phyloP scores from a whole-genome alignment of 192 early-diverging fungal genomes.

The Phlyctochytrium arcticum region DNA sequence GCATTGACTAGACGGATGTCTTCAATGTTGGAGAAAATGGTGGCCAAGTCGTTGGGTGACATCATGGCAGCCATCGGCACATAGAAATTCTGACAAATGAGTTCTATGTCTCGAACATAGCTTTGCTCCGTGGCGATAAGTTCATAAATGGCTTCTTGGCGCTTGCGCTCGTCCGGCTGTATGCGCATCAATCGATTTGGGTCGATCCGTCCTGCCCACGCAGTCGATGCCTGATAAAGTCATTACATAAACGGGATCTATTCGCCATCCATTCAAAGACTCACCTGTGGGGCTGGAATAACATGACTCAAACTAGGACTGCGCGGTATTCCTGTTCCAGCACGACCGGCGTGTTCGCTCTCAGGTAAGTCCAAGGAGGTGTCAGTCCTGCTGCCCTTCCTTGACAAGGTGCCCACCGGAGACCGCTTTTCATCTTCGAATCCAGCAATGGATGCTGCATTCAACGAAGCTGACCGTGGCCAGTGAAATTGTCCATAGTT shows the following conservation, averaged over 20 bases:
- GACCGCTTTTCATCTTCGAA: too few species aligned
- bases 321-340: neutral
- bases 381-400: too few species aligned
- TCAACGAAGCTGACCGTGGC: conserved; percentile 12
- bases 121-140: conserved; percentile 71
- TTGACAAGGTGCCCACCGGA: too few species aligned
- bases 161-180: conserved; percentile 59
- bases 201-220: conserved; percentile 25
- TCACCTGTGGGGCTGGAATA: neutral
- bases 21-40: conserved; percentile 52
- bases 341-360: too few species aligned
- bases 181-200: conserved; percentile 39
- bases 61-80: conserved; percentile 53
- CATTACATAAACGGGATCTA: too few species aligned
- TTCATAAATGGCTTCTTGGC: conserved; percentile 81
- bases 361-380: too few species aligned
- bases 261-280: too few species aligned
- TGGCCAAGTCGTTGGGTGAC: conserved; percentile 28
- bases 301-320: conserved; percentile 14
- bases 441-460: neutral
- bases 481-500: too few species aligned
- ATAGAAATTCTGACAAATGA: conserved; percentile 67
- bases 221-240: conserved; percentile 20
- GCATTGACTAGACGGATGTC: conserved; percentile 63
- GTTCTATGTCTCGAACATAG: conserved; percentile 70